phyloP scores from a whole-genome alignment of 257 asterid genomes.

The Solanum rostratum region DNA sequence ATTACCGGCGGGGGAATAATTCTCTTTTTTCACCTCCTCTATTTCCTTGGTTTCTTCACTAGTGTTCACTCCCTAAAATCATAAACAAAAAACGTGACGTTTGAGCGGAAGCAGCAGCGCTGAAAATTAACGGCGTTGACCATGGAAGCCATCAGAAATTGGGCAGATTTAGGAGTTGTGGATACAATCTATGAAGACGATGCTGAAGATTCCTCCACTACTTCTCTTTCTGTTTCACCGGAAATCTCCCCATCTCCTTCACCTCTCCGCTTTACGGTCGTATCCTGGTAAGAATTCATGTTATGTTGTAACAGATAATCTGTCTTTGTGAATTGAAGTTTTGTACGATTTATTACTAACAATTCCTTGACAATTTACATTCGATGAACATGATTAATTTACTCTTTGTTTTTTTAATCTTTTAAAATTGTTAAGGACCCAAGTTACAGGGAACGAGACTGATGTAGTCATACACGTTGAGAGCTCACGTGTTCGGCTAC shows the following conservation, averaged over 20 bases:
- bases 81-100: neutral
- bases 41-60: neutral
- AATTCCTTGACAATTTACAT: neutral
- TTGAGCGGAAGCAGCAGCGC: neutral
- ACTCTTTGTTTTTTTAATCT: neutral
- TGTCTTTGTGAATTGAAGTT: neutral
- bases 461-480: constrained; percentile 60
- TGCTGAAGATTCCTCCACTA: constrained; percentile 26
- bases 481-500: constrained; percentile 42
- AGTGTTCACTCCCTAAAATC: neutral
- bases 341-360: neutral
- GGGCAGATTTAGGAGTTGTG: constrained; percentile 56
- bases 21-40: neutral
- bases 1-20: neutral
- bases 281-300: constrained; percentile 16
- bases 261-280: constrained; percentile 16
- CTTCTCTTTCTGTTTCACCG: constrained; percentile 27
- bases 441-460: constrained; percentile 26
- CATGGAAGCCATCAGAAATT: constrained; percentile 11
- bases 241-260: constrained; percentile 23
- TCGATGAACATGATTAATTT: neutral
- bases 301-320: neutral
- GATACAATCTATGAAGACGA: constrained; percentile 75
- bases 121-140: neutral
- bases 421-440: constrained; percentile 15